phyloP scores from a whole-genome alignment of 352 stramenopile genomes.

The Pythium periplocum region DNA sequence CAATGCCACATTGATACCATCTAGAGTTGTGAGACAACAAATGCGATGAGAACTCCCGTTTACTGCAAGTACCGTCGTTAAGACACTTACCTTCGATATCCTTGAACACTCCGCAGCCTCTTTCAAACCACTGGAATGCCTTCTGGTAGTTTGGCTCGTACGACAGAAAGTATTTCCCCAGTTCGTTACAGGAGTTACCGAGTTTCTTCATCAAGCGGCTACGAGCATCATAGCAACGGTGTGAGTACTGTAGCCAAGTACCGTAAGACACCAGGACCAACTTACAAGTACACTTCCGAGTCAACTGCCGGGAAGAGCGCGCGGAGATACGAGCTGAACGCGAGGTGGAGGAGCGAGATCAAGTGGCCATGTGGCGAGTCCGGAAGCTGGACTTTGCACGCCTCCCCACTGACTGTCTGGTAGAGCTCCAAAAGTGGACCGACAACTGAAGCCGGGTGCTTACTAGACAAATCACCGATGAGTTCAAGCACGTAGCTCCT shows the following conservation, averaged over 20 bases:
- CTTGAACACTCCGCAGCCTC: conserved; percentile 69
- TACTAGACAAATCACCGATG: conserved; percentile 67
- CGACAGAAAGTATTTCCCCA: conserved; percentile 67
- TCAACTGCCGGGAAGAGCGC: conserved; percentile 54
- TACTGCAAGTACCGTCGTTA: too few species aligned
- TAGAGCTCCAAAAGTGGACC: conserved; percentile 29
- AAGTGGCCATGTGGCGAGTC: not conserved
- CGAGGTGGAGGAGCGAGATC: conserved; percentile 15
- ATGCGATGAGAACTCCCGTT: not conserved
- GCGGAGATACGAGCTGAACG: conserved; percentile 64
- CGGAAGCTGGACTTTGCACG: conserved; percentile 13
- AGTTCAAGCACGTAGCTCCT: conserved; percentile 56
- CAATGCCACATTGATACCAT: conserved; percentile 76
- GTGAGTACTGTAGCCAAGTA: not conserved
- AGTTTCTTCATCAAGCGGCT: conserved; percentile 85
- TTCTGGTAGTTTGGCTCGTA: conserved; percentile 34
- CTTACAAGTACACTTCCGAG: conserved; percentile 82
- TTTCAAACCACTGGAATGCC: conserved; percentile 76
- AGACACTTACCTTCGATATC: conserved; percentile 65
- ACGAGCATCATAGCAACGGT: conserved; percentile 9
- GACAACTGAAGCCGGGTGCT: conserved; percentile 21
- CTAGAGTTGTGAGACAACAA: conserved; percentile 18
- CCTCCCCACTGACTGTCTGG: conserved; percentile 41
- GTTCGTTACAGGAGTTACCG: conserved; percentile 80
- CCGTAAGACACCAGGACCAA: conserved; percentile 13